Percentiles rank a stretch among this genome's conserved stretches.
Conservation (phyloP, 176 grass and related monocot species). For the Bothriochloa decipiens region DNA sequence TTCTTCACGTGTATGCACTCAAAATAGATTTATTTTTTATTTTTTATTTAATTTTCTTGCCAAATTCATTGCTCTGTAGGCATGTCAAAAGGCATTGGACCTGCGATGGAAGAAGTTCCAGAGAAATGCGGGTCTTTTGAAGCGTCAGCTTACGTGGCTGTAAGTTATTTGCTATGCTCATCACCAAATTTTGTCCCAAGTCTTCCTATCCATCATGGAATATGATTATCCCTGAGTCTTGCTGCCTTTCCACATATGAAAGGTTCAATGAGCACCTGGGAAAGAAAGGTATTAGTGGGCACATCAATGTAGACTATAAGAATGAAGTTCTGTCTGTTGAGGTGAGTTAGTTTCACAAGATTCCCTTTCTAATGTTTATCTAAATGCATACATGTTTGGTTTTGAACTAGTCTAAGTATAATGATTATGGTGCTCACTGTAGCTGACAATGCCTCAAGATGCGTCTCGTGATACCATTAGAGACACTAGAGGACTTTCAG, state of each 20-base stretch:
- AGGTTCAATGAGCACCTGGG: conserved; percentile 96
- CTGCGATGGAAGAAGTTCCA: conserved; percentile 84
- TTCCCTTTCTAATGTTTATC: conserved; percentile 8
- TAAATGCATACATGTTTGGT: neutral
- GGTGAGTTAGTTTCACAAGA: conserved; percentile 36
- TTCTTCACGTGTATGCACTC: neutral
- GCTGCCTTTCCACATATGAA: conserved; percentile 30
- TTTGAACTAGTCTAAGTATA: conserved; percentile 10
- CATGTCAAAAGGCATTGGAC: conserved; percentile 79
- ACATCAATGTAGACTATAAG: conserved; percentile 87
- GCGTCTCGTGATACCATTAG: conserved; percentile 77
- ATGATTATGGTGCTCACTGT: conserved; percentile 24
- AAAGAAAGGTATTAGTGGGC: conserved; percentile 87
- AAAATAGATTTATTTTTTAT: conserved; percentile 17
- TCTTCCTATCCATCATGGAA: neutral
- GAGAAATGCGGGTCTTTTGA: conserved; percentile 82
- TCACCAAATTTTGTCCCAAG: neutral
- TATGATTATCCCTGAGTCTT: conserved; percentile 24
- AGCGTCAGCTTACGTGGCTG: conserved; percentile 89
- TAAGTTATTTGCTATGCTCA: conserved; percentile 43
- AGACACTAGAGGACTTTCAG: conserved; percentile 97
- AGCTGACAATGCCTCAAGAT: conserved; percentile 99
- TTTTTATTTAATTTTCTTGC: neutral
- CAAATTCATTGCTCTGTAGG: conserved; percentile 49
- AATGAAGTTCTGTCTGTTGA: conserved; percentile 76